Percentiles rank a stretch among this genome's conserved stretches.
Conservation (phyloP, 2,329 filamentous ascomycete species). For the Phoma sp. region DNA sequence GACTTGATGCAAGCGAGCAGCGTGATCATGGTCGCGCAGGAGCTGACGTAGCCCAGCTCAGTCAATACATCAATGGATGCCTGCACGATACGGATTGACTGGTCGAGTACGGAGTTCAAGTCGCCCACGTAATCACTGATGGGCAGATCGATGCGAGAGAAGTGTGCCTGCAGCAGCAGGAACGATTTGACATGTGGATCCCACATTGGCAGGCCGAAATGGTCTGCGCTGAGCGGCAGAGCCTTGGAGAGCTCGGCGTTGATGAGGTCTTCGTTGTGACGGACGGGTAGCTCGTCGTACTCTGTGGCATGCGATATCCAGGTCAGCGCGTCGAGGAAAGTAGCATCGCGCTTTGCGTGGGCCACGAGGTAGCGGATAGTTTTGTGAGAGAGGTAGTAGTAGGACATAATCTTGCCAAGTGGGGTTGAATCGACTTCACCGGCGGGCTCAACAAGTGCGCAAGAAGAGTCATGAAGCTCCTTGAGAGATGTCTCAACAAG, state of each 20-base stretch:
- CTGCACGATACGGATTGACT: slow-evolving; percentile 95
- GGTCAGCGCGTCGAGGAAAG: slow-evolving; percentile 80
- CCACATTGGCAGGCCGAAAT: slow-evolving; percentile 85
- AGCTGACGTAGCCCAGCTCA: slow-evolving; percentile 82
- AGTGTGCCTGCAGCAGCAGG: slow-evolving; percentile 90
- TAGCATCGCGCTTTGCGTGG: slow-evolving; percentile 75
- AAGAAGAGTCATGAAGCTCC: slow-evolving; percentile 83
- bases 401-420: slow-evolving; percentile 97
- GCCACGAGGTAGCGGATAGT: slow-evolving; percentile 85
- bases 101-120: slow-evolving; percentile 85
- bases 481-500: slow-evolving; percentile 86
- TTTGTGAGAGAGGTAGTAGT: slow-evolving; percentile 94
- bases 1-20: slow-evolving; percentile 92
- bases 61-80: slow-evolving; percentile 92
- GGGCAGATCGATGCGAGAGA: slow-evolving; percentile 89
- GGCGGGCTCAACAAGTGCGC: slow-evolving; percentile 81
- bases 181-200: slow-evolving; percentile 98
- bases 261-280: slow-evolving; percentile 97
- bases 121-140: slow-evolving; percentile 98
- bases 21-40: slow-evolving; percentile 79
- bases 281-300: slow-evolving; percentile 96
- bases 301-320: slow-evolving; percentile 96
- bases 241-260: slow-evolving; percentile 88
- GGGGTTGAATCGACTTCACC: slow-evolving; percentile 90
- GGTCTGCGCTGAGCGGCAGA: slow-evolving; percentile 70